A percentile compares a stretch with the other conserved stretches of the same genome.
phyloP scores from a whole-genome alignment of 768 basidiomycete genomes.

The Dendrothele bispora region DNA sequence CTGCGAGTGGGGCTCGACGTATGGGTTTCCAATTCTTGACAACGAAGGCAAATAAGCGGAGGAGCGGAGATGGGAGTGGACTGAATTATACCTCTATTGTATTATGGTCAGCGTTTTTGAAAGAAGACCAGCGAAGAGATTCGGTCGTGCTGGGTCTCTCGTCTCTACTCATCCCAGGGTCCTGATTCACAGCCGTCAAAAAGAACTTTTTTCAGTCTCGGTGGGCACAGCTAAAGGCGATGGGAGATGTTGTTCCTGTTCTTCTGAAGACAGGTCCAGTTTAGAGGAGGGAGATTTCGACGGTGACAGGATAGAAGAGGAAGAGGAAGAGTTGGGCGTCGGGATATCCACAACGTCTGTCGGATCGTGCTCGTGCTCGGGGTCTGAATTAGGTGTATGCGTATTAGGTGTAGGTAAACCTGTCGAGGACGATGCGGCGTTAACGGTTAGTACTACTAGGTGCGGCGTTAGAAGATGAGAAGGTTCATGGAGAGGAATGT shows the following conservation, averaged over 20 bases:
- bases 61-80: slow-evolving; percentile 30
- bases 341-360: neutral
- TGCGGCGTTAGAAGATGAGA: too few species aligned
- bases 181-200: slow-evolving; percentile 93
- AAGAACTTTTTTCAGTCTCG: slow-evolving; percentile 83
- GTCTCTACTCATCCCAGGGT: slow-evolving; percentile 84
- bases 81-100: slow-evolving; percentile 41
- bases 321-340: neutral
- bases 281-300: neutral
- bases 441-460: too few species aligned
- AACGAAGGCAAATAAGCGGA: slow-evolving; percentile 23
- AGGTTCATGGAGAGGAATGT: slow-evolving; percentile 15
- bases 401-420: too few species aligned
- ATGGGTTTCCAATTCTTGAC: slow-evolving; percentile 45
- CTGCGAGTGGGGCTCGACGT: slow-evolving; percentile 28
- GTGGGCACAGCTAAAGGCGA: slow-evolving; percentile 50
- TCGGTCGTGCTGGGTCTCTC: slow-evolving; percentile 74
- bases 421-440: too few species aligned
- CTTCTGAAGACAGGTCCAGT: slow-evolving; percentile 2
- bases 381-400: too few species aligned
- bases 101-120: slow-evolving; percentile 43
- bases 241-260: slow-evolving; percentile 17
- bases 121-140: slow-evolving; percentile 48
- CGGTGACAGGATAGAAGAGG: neutral
- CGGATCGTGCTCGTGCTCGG: too few species aligned